Conservation (phyloP, 352 stramenopile genomes). For the Achlya hypogyna region DNA sequence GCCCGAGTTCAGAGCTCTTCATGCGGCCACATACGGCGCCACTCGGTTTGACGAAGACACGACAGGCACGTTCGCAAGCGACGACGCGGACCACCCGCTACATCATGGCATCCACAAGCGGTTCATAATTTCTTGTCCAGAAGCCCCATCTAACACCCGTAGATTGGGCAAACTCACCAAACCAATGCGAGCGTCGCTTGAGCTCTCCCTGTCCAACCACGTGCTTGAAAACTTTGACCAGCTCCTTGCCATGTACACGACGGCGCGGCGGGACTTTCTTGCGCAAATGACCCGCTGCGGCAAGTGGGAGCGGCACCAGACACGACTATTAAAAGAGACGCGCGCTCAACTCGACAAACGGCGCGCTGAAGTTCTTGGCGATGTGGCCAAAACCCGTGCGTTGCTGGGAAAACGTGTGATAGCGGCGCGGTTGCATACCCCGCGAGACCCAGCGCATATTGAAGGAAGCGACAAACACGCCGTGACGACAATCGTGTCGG, state of each 20-base stretch:
- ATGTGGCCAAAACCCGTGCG: background rate
- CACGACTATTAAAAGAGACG: background rate
- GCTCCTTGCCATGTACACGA: slow-evolving; percentile 1
- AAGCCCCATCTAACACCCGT: background rate
- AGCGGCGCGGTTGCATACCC: background rate
- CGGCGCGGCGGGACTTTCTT: slow-evolving; percentile 6
- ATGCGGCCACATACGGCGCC: background rate
- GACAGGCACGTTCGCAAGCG: background rate
- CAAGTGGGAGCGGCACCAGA: background rate
- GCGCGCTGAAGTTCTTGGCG: background rate
- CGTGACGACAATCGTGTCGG: background rate
- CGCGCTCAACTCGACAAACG: background rate
- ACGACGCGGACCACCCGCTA: background rate
- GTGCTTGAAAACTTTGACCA: slow-evolving; percentile 3
- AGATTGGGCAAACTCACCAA: slow-evolving; percentile 4
- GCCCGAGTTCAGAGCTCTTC: background rate
- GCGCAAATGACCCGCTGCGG: background rate
- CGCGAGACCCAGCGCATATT: background rate
- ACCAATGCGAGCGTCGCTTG: slow-evolving; percentile 1
- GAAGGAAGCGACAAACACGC: background rate
- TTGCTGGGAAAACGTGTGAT: background rate
- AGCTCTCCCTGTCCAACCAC: slow-evolving; percentile 7
- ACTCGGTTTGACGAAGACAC: background rate
- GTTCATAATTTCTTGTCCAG: background rate
- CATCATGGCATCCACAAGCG: slow-evolving; percentile 5